A percentile compares a stretch with the other conserved stretches of the same genome.
Evolutionary conservation across 139 green algal genomes (phyloP).

Genomic region (Haematococcus lacustris): DNA sequence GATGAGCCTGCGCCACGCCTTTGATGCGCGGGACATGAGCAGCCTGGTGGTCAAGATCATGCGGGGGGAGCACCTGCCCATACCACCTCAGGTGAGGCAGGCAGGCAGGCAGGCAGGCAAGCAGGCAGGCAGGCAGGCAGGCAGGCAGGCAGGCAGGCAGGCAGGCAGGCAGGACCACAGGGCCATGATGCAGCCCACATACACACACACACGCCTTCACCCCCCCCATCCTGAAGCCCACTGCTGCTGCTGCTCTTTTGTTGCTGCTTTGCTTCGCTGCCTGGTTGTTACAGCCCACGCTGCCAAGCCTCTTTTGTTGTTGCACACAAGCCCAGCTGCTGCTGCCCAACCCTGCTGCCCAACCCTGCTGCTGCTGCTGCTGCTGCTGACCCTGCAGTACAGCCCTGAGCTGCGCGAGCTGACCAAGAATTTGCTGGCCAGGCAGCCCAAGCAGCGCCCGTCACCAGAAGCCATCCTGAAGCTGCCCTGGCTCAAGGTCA

Average conservation of each 20-base stretch:
- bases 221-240: no score
- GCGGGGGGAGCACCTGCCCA: conserved; percentile 37
- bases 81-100: conserved; percentile 13
- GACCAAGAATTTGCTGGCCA: conserved; percentile 28
- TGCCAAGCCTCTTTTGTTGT: no score
- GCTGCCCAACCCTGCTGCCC: no score
- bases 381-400: conserved; percentile 10
- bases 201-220: no score
- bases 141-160: no score
- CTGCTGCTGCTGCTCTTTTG: not conserved
- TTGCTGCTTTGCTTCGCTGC: not conserved
- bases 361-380: no score
- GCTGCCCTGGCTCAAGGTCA: conserved; percentile 34
- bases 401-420: conserved; percentile 26
- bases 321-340: no score
- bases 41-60: conserved; percentile 42
- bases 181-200: no score
- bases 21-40: conserved; percentile 41
- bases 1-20: conserved; percentile 46
- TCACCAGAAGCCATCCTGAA: conserved; percentile 28
- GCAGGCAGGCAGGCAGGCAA: not conserved
- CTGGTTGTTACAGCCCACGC: no score
- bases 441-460: conserved; percentile 26
- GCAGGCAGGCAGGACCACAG: no score
- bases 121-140: no score